Evolutionary conservation across 2,329 filamentous ascomycete species (phyloP), one percentile per base, ranked within the genome.

Genomic region (Arthrobotrys conoides): DNA sequence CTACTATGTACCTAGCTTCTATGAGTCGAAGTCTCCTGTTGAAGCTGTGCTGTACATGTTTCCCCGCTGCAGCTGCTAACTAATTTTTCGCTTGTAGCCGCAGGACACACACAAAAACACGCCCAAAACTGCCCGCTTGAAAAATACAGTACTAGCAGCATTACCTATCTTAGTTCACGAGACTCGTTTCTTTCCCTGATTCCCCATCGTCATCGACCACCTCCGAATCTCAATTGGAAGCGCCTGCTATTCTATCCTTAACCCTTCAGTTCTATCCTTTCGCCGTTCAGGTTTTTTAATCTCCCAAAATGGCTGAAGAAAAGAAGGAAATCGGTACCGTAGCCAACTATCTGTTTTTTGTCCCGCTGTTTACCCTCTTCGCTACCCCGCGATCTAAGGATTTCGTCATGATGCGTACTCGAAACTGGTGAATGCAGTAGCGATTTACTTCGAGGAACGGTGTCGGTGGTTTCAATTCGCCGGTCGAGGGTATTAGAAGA

Each of bases 321-420:
- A 77, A 77, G 67, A 77, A 77, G 27, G 73, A 77, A 71, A 77
- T 77, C 67, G 73, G 73, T 77, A 76, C 71, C 22, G 71, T 59
- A 61, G 14, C 67, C 67, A 59, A 53, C 18, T 44, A 59, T 41
- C 20, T 16, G 38, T 57, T 36, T n/a, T 63, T 46, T 27, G n/a
- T 51, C 66, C 71, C 71, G 59, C 57, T 53, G 53, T 18, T 44
- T 27, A 30, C 18, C 51, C 67, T n/a, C n/a, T 38, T 71, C 67
- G 61, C 61, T 71, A 77, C 69, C 80, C 75, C 70, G 80, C 80
- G 81, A 81, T 79, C 72, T 41, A 76, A 79, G 72, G 81, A 83
- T 83, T 82, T 81, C 82, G 82, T 65, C 66, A 70, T 64, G 51
- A 67, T 76, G 75, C 65, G 79, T 76, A 64, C 69, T 71, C 72